Evolutionary conservation across 495 filamentous ascomycete species (phyloP).

Genomic region (Aspergillus coremiiformis): DNA sequence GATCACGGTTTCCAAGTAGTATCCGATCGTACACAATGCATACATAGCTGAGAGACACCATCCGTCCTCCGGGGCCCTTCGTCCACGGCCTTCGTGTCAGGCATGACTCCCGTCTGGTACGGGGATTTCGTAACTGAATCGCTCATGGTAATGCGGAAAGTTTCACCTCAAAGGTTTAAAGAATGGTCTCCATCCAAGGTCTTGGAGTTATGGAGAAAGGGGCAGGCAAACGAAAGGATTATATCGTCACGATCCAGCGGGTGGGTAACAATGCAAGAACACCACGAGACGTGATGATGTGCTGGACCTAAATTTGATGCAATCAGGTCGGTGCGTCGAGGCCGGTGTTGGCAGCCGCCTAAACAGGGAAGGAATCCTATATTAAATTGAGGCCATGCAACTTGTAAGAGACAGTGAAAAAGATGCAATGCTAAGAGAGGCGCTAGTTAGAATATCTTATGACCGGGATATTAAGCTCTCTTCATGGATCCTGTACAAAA

Average conservation of each 20-base stretch:
- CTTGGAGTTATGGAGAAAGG: not conserved
- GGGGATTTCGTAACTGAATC: constrained; percentile 8
- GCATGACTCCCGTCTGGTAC: constrained; percentile 15
- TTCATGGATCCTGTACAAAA: not conserved
- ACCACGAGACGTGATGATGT: constrained; percentile 23
- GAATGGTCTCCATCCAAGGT: not conserved
- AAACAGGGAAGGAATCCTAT: not conserved
- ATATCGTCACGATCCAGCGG: constrained; percentile 4
- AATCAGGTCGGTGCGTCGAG: constrained; percentile 14
- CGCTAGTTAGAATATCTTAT: not conserved
- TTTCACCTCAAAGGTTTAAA: not conserved
- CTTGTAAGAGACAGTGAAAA: constrained; percentile 3
- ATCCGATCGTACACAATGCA: constrained; percentile 2
- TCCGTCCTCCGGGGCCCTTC: constrained; percentile 25
- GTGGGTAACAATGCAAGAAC: constrained; percentile 17
- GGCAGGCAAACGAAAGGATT: not conserved
- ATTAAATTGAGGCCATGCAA: not conserved
- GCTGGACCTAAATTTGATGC: constrained; percentile 34
- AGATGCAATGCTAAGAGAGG: constrained; percentile 4
- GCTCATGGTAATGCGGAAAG: constrained; percentile 2
- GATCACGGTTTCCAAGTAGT: not conserved
- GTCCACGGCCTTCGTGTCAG: constrained; percentile 20
- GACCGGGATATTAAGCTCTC: not conserved
- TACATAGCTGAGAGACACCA: constrained; percentile 34
- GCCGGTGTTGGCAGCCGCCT: not conserved